Conservation (phyloP, 2,329 filamentous ascomycete species). For the Stylonectria norvegica region DNA sequence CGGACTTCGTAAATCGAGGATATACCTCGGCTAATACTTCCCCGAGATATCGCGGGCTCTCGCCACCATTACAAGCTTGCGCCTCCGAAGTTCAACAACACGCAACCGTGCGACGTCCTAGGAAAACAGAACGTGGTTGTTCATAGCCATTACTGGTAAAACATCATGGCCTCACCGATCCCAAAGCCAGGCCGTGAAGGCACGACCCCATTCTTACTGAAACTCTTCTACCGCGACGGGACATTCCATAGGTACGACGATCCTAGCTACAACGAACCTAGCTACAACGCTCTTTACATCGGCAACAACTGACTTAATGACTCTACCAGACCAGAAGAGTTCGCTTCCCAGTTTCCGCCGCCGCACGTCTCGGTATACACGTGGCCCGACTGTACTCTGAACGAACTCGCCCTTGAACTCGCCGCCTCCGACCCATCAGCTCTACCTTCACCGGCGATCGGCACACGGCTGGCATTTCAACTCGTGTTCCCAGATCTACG, state of each 20-base stretch:
- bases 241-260: conserved; percentile 64
- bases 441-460: conserved; percentile 70
- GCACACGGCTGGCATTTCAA: conserved; percentile 83
- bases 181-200: conserved; percentile 57
- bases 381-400: conserved; percentile 76
- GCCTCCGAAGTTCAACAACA: too few relatives aligned
- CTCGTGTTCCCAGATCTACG: conserved; percentile 77
- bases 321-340: conserved; percentile 63
- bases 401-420: conserved; percentile 76
- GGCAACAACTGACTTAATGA: neutral
- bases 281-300: neutral
- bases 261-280: conserved; percentile 1
- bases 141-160: too few relatives aligned
- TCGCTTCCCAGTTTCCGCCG: conserved; percentile 57
- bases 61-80: too few relatives aligned
- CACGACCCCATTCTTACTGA: conserved; percentile 80
- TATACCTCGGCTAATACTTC: conserved; percentile 22
- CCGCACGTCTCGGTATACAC: conserved; percentile 78
- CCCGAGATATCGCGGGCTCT: too few relatives aligned
- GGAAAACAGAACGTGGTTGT: too few relatives aligned
- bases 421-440: conserved; percentile 61
- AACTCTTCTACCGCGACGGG: conserved; percentile 76
- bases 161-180: conserved; percentile 17
- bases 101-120: too few relatives aligned
- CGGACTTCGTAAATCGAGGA: conserved; percentile 18